Evolutionary conservation across 1,284 basidiomycete species (phyloP), one percentile per base, ranked within the genome.

Genomic region (Ganoderma meredithae): DNA sequence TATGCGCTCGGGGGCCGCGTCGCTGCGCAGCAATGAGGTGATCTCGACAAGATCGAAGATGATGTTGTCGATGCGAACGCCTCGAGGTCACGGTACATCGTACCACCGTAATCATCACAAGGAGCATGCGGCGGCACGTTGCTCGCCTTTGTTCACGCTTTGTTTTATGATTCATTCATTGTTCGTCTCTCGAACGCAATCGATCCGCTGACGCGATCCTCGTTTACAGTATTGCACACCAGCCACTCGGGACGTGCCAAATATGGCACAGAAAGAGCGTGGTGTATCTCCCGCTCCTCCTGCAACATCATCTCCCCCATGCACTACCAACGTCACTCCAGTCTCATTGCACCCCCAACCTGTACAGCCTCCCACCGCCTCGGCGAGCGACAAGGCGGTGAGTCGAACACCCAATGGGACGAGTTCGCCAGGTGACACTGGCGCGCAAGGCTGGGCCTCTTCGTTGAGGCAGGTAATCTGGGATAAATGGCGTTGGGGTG

Each of bases 401-500:
- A 47, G 69, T 40, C 70, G 71, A 40, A 67, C 72, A 47, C 43
- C 72, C 22, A 66, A 61, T 60, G 67, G 65, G 59, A 66, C 61
- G 56, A 72, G 36, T 41, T 65, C 67, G 1, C 65, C 66, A 9
- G 60, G 61, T 10, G 66, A 73, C 62, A 73, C 71, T 27, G 64
- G 71, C 9, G 71, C 72, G 52, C 71, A 61, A 31, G 85, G 84
- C 8, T 86, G 86, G 83, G 81, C 83, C 15, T 79, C 85, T 8
- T 83, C 85, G 7, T 89, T 90, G 87, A 84, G 88, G 60, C 85
- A 87, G 70, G 78, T 93, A 55, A 78, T 94, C n/a, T 91, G 88
- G 87, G 90, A 93, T 76, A 93, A 92, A 76, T 94, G 92, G 92
- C 83, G 90, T 69, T 92, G 92, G 88, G 91, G 92, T n/a, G 83